These are phyloP conservation scores for Coprinellus micaceus DNA, from an alignment of 768 basidiomycete genomes.

Conservation along the genomic window DNA sequence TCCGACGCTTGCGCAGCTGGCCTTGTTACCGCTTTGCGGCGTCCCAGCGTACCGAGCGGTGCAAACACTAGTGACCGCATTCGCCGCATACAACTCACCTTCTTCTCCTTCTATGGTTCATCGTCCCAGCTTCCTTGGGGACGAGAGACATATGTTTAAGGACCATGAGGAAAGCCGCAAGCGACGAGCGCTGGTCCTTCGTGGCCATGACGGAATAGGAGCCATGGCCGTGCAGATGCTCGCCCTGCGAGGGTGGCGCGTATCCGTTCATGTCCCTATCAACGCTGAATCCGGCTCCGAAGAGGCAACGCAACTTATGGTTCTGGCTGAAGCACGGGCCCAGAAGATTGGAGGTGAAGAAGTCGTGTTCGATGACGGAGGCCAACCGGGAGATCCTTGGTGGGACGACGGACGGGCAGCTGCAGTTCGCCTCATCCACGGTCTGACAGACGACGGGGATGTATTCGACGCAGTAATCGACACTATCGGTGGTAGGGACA, in stretches of 20 bases:
- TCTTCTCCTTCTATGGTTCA: background rate
- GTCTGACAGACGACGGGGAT: constrained; percentile 49
- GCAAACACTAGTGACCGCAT: constrained; percentile 56
- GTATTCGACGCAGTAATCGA: constrained; percentile 81
- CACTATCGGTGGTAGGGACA: constrained; percentile 72
- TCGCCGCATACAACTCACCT: constrained; percentile 21
- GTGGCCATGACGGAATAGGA: constrained; percentile 71
- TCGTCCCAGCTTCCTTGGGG: constrained; percentile 5
- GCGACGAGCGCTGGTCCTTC: constrained; percentile 54
- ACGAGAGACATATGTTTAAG: constrained; percentile 3
- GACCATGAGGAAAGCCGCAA: constrained; percentile 24
- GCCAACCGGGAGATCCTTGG: constrained; percentile 21
- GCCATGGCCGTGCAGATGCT: constrained; percentile 80
- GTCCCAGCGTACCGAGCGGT: constrained; percentile 82
- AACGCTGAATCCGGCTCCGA: constrained; percentile 17
- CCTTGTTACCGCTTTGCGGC: constrained; percentile 75
- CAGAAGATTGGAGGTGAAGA: constrained; percentile 74
- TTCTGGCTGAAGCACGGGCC: constrained; percentile 48
- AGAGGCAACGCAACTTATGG: constrained; percentile 34
- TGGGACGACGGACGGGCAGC: constrained; percentile 42
- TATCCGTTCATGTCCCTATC: constrained; percentile 63
- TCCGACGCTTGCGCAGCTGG: constrained; percentile 65
- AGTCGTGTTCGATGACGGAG: constrained; percentile 65
- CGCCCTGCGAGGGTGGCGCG: constrained; percentile 60
- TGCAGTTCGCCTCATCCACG: constrained; percentile 48